Percentiles rank a stretch among this genome's conserved stretches.
phyloP scores from a whole-genome alignment of 1,284 basidiomycete genomes.

The Cystobasidiaceae sp. region DNA sequence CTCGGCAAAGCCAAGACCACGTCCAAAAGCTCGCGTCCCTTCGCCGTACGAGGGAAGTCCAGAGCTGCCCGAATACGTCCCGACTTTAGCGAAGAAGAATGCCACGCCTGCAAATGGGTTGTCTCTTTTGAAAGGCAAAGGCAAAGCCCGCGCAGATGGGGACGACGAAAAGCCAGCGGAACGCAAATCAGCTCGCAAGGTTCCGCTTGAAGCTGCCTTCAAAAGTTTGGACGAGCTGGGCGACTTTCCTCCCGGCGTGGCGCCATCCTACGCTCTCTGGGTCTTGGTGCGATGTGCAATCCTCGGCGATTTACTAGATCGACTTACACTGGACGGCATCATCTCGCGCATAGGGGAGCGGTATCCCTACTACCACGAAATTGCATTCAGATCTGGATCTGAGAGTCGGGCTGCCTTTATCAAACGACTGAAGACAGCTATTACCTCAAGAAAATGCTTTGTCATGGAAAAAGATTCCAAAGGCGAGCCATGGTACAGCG shows the following conservation, averaged over 20 bases:
- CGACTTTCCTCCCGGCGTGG: background rate
- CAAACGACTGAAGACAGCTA: background rate
- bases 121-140: background rate
- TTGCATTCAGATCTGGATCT: background rate
- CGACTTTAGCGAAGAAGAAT: background rate
- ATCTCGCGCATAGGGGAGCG: background rate
- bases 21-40: too few relatives aligned
- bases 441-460: background rate
- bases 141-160: background rate
- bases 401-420: background rate
- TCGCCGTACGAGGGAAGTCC: background rate
- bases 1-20: background rate
- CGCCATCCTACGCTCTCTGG: constrained; percentile 1
- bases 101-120: background rate
- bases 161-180: background rate
- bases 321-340: background rate
- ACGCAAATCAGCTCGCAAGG: background rate
- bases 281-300: constrained; percentile 7
- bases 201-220: background rate
- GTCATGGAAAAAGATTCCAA: background rate
- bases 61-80: background rate
- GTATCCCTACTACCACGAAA: background rate
- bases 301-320: background rate
- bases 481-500: background rate
- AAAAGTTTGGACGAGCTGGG: constrained; percentile 1